Base-by-base conservation (phyloP, 331 rosid species). In the Pyrus hybrid region DNA sequence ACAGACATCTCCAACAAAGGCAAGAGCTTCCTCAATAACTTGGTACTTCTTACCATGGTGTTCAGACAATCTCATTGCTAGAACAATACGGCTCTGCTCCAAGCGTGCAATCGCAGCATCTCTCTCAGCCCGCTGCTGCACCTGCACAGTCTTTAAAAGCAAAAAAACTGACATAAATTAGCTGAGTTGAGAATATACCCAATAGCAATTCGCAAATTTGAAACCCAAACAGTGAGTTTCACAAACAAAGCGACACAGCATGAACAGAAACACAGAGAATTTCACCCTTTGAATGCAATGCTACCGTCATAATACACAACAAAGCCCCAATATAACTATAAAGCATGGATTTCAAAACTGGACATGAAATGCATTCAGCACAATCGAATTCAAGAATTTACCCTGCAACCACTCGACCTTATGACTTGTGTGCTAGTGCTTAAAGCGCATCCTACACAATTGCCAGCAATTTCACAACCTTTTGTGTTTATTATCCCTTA, bases 1-100 rank as follows among this genome's bases (percentile, higher is more conserved):
- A 70, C 80, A 81, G 26, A 93, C 96, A 58, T 88, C 91, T 54
- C 91, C 93, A 66, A 91, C 88, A 79, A 93, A 93, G 60, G 98
- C 97, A 29, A 89, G 85, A 79, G 98, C 98, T 87, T 95, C 99
- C 81, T 91, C 96, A 79, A 95, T 95, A 80, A 95, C 98, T 83
- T 85, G 77, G 84, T 91, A 89, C 21, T 87, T 87, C 83, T 88
- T 91, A 26, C 97, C 97, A 77, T 82, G 88, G 82, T 93, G 98
- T 47, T 91, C 97, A 3, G 91, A 83, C 82, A 93, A 84, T 78
- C 91, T 91, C 96, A 88, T 82, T 71, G 97, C 91, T 58, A 93
- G 92, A 84, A 88, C 79, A 53, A 88, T 82, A 61, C 93, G 87
- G 77, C 98, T 89, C 80, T 93, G 97, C 76, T 93, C 98, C 75